Evolutionary conservation across 768 basidiomycete species (phyloP), one percentile per base, ranked within the genome.

Genomic region (Agaricus blazei): DNA sequence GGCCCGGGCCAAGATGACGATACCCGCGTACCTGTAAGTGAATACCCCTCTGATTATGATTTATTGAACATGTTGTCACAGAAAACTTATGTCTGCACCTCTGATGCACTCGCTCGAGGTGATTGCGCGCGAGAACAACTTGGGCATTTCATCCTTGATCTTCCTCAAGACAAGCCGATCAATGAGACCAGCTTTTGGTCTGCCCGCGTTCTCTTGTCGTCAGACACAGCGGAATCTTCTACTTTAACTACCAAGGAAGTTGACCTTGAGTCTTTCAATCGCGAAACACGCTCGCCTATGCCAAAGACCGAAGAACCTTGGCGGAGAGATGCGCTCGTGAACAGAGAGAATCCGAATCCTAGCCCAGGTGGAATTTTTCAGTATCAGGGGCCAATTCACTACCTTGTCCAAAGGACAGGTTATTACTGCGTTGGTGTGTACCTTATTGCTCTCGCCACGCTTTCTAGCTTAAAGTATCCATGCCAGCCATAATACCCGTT

Each of bases 81-180:
- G 93, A 92, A 88, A 73, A 90, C 89, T 24, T 99, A 93, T 63
- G 81, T 99, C 28, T 99, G 97, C 72, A 98, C 96, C 2, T 82
- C 90, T 1, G 84, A 78, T 56, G 88, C 91, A 23, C 78, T 93
- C 40, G 74, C 78, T 12, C 77, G 79, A 1, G 86, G 88, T 1
- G 80, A 88, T 49, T 99, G 97, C 63, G 72, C 73, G 15, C 65
- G 69, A 34, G 75, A 79, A 19, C 73, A 92, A 59, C 80, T 97
- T 19, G 97, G 97, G n/a, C 80, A 75, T 57, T 99, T 99, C 74
- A 97, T 99, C 61, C 75, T 95, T 53, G 77, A 85, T 63, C 75
- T 91, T 6, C 87, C 93, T 1, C 63, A 71, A 24, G 83, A 79
- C 31, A 83, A 78, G 60, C 67, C 78, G 23, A 62, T 88, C 27